A percentile compares a stretch with the other conserved stretches of the same genome.
Evolutionary conservation across 2,329 filamentous ascomycete genomes (phyloP).

Genomic region (Triangularia setosa): DNA sequence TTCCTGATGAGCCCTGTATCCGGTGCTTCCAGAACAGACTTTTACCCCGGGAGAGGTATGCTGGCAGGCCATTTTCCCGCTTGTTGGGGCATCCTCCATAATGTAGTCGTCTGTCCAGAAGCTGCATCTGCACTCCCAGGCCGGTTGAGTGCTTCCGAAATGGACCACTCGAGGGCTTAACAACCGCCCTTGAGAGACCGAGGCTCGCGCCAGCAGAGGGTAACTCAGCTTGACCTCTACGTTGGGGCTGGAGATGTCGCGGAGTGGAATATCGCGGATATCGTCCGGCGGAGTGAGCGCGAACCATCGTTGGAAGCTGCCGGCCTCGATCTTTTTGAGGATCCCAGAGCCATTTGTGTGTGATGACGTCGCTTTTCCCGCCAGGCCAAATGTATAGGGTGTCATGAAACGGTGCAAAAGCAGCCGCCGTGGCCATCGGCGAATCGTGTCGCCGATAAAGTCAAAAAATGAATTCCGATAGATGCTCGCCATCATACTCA

Average conservation of each 20-base stretch:
- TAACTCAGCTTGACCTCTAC: not conserved
- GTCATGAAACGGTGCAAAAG: not conserved
- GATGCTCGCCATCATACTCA: not conserved
- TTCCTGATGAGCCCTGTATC: too few relatives aligned
- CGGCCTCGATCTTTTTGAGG: not conserved
- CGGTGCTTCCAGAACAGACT: too few relatives aligned
- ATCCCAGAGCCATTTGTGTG: not conserved
- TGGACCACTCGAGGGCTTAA: not conserved
- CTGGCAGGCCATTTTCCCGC: not conserved
- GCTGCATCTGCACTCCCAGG: not conserved
- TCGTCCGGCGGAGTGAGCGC: not conserved
- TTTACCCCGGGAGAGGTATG: not conserved
- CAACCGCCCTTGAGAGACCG: not conserved
- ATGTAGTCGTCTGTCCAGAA: not conserved
- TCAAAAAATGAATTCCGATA: not conserved
- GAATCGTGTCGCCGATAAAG: not conserved
- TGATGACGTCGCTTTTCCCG: not conserved
- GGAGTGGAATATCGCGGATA: not conserved
- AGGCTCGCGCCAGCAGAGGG: not conserved
- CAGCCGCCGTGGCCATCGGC: not conserved
- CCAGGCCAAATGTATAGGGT: not conserved
- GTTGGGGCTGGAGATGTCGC: not conserved
- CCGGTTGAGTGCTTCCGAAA: not conserved
- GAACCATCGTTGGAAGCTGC: not conserved
- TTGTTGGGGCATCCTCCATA: not conserved